phyloP scores from a whole-genome alignment of 1,139 yeast genomes.

The Candida buenavistaensis region DNA sequence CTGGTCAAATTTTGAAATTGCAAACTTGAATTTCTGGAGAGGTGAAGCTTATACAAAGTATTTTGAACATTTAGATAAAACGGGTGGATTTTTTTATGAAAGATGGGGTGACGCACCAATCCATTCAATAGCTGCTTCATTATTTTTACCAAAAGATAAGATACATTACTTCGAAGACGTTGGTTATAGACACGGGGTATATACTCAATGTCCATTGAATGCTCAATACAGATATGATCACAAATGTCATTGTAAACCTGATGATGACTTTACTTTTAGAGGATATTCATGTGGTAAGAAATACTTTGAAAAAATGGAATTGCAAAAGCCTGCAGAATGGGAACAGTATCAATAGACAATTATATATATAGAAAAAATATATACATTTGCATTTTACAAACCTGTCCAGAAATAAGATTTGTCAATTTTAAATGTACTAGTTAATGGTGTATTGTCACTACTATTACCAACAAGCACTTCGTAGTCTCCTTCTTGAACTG shows the following conservation, averaged over 20 bases:
- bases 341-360: conserved; percentile 20
- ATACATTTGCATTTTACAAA: too few relatives aligned
- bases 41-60: conserved; percentile 63
- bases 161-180: conserved; percentile 80
- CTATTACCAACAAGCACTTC: conserved; percentile 43
- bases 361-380: too few relatives aligned
- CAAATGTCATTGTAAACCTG: conserved; percentile 53
- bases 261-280: conserved; percentile 51
- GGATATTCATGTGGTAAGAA: conserved; percentile 56
- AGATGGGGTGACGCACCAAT: conserved; percentile 98
- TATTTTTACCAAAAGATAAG: conserved; percentile 62
- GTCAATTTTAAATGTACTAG: conserved; percentile 31
- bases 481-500: conserved; percentile 44
- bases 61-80: conserved; percentile 68
- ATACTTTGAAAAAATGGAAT: conserved; percentile 45
- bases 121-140: conserved; percentile 80
- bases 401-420: conserved; percentile 23
- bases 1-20: conserved; percentile 94
- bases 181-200: conserved; percentile 76
- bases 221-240: conserved; percentile 41
- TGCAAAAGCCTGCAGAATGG: conserved; percentile 48
- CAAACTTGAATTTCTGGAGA: conserved; percentile 75
- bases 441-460: conserved; percentile 25
- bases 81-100: conserved; percentile 91
- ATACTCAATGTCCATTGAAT: conserved; percentile 58